These are phyloP conservation scores for Crucihimalaya himalaica DNA, from an alignment of 345 rosid genomes.

Conservation along the genomic window DNA sequence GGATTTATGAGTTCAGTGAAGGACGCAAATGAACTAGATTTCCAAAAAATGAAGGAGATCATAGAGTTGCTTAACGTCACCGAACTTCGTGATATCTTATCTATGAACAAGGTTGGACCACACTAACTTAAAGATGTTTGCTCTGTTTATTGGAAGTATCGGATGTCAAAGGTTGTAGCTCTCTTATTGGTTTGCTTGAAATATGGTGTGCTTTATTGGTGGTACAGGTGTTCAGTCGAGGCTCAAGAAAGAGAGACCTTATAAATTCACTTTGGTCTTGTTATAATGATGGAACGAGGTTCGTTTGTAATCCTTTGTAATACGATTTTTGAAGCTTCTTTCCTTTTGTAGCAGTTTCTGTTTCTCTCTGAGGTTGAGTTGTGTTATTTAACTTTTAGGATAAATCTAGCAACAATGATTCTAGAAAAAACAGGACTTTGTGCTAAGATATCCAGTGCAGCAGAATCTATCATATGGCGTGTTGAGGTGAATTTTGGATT, in stretches of 20 bases:
- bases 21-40: conserved; percentile 44
- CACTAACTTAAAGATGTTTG: background rate
- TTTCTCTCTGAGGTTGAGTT: background rate
- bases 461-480: conserved; percentile 78
- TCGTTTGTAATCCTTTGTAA: conserved; percentile 13
- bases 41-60: conserved; percentile 53
- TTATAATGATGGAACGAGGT: conserved; percentile 63
- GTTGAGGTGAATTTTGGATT: conserved; percentile 60
- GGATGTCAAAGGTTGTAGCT: conserved; percentile 2
- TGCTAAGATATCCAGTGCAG: conserved; percentile 55
- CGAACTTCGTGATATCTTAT: conserved; percentile 71
- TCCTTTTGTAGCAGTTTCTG: background rate
- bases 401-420: conserved; percentile 50
- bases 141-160: background rate
- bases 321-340: background rate
- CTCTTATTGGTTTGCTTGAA: conserved; percentile 11
- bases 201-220: conserved; percentile 24
- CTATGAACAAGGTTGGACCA: conserved; percentile 58
- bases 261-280: conserved; percentile 55
- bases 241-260: conserved; percentile 72
- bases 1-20: conserved; percentile 54
- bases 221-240: conserved; percentile 49
- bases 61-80: conserved; percentile 55
- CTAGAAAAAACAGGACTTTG: conserved; percentile 61
- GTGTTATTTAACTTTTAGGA: conserved; percentile 48